These are phyloP conservation scores for Mortierella hygrophila DNA, from an alignment of 192 early-diverging fungal species.

Conservation along the genomic window DNA sequence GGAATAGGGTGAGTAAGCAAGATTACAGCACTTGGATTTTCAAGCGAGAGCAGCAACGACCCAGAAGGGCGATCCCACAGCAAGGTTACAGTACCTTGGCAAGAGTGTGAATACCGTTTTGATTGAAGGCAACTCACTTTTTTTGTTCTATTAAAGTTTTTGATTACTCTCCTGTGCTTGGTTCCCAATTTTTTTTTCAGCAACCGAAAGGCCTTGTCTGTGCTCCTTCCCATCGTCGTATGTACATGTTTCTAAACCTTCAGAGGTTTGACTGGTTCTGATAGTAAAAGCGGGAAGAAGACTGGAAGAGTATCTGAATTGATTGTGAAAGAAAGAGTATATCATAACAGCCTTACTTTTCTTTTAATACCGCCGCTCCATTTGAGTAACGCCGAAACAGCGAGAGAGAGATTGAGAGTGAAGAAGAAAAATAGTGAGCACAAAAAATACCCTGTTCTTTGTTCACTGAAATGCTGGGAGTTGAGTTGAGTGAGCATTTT, in stretches of 20 bases:
- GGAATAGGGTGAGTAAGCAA: constrained; percentile 5
- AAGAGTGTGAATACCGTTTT: background rate
- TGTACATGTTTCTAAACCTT: background rate
- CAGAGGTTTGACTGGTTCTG: background rate
- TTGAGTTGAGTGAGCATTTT: background rate
- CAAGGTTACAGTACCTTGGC: background rate
- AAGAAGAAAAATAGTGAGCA: too few species aligned
- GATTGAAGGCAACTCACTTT: background rate
- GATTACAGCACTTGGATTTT: background rate
- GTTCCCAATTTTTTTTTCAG: background rate
- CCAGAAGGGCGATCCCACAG: background rate
- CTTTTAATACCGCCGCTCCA: too few species aligned
- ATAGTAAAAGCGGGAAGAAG: too few species aligned
- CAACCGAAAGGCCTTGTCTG: background rate
- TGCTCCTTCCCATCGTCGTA: background rate
- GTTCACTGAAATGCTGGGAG: too few species aligned
- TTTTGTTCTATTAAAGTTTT: background rate
- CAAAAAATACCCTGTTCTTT: too few species aligned
- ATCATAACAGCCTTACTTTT: too few species aligned
- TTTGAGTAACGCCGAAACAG: too few species aligned
- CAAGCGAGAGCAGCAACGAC: background rate
- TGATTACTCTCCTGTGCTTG: background rate
- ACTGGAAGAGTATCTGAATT: too few species aligned
- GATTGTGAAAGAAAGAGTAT: too few species aligned
- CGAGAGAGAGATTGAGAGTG: too few species aligned